Evolutionary conservation across 2,329 filamentous ascomycete genomes (phyloP), one percentile per base, ranked within the genome.

Genomic region (Coniochaeta hoffmannii): DNA sequence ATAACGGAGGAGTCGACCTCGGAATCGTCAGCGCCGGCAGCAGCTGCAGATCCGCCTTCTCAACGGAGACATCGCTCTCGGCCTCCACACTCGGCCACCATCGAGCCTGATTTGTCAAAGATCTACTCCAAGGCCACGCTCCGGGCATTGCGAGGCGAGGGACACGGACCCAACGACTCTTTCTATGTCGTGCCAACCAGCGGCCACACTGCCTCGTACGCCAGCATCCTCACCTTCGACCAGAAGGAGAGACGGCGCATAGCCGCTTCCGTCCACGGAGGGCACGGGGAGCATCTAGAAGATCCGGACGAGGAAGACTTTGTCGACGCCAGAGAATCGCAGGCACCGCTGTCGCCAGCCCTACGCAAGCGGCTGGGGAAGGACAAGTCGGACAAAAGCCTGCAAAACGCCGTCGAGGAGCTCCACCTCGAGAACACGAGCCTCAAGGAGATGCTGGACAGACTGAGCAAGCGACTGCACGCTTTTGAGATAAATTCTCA

Each of bases 111-210:
- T 62, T 80, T 96, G 26, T 86, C 83, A 62, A 88, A 86, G 58
- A 82, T 96, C 30, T 95, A 95, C 68, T 96, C 91, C 38, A 86
- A 85, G 61, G 90, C 93, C 12, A 90, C 93, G 3, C 79, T 97
- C 54, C 82, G 87, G 53, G 90, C 92, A 1, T 79, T 96, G 41
- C 80, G 84, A 19, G 85, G 89, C 55, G 86, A 87, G 30, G 83
- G 83, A 0, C 79, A 85, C 28, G 78, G 79, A 15, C 75, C 81
- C 15, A 82, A 79, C 57, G 88, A 89, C 63, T 94, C 89, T 9
- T 99, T 99, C 73, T 97, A 97, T 68, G 88, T 97, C 1, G 94
- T 99, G 1, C 94, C 93, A 4, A 89, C 89, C 0, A 90, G 89
- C 17, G 93, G 94, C 5, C 91, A 93, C 60, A 97, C 91, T 2